Evolutionary conservation across 495 filamentous ascomycete genomes (phyloP).

Genomic region (Sordaria brevicollis): DNA sequence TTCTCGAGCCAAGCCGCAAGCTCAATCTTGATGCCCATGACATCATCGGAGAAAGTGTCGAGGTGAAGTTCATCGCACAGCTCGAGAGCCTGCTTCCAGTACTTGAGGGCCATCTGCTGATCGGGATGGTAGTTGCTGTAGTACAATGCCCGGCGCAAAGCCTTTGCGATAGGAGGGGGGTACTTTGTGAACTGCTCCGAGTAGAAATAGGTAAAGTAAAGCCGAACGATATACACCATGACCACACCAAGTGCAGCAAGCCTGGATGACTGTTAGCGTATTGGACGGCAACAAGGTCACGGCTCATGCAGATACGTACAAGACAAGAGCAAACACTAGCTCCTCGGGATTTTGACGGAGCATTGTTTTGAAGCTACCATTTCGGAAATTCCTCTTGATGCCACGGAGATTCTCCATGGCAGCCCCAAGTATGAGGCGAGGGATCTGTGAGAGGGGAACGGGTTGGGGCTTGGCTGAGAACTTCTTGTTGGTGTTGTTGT

Average conservation of each 20-base stretch:
- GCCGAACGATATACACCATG: conserved; percentile 46
- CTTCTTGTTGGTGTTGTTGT: conserved; percentile 8
- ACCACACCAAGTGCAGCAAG: conserved; percentile 39
- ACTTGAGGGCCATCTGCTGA: conserved; percentile 62
- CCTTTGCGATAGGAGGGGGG: conserved; percentile 66
- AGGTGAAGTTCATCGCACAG: conserved; percentile 60
- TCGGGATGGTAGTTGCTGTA: conserved; percentile 67
- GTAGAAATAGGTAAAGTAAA: conserved; percentile 63
- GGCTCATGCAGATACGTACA: conserved; percentile 1
- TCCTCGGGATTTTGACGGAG: conserved; percentile 31
- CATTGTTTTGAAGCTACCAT: conserved; percentile 20
- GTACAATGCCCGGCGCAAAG: conserved; percentile 77
- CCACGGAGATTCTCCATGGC: conserved; percentile 22
- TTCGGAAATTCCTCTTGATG: conserved; percentile 21
- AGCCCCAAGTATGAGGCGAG: conserved; percentile 18
- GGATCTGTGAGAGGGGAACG: conserved; percentile 6
- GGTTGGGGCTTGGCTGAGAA: conserved; percentile 11
- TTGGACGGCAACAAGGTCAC: neutral
- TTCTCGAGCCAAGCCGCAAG: conserved; percentile 70
- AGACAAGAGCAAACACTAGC: conserved; percentile 23
- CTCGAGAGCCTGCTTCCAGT: conserved; percentile 68
- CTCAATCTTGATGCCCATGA: conserved; percentile 80
- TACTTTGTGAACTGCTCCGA: conserved; percentile 48
- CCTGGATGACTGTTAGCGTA: conserved; percentile 8
- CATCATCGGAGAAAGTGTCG: conserved; percentile 81